Evolutionary conservation across 2,329 filamentous ascomycete species (phyloP).

Genomic region (Nemania sp.): DNA sequence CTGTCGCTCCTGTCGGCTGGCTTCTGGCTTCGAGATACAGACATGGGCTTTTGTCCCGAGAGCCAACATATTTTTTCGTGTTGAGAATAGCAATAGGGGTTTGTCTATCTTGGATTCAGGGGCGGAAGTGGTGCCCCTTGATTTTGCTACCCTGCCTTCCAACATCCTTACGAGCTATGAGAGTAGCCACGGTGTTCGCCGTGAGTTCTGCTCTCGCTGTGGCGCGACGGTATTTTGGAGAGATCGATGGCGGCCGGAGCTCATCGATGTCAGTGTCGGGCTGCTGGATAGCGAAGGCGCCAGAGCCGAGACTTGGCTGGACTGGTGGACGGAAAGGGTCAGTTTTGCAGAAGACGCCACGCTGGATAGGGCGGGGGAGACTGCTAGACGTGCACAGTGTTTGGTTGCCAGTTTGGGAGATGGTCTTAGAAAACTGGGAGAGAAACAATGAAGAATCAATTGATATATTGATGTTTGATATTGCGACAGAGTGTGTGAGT

Average conservation of each 20-base stretch:
- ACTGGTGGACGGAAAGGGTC: slow-evolving; percentile 62
- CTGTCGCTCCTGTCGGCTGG: slow-evolving; percentile 64
- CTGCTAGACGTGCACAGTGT: slow-evolving; percentile 33
- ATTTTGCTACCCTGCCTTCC: slow-evolving; percentile 42
- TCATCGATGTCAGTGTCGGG: slow-evolving; percentile 68
- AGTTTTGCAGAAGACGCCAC: slow-evolving; percentile 61
- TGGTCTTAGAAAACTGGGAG: slow-evolving; percentile 23
- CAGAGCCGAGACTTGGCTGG: slow-evolving; percentile 60
- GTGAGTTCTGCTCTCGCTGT: slow-evolving; percentile 65
- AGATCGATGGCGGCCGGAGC: slow-evolving; percentile 52
- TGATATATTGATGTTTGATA: neutral
- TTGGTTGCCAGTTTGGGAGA: slow-evolving; percentile 36
- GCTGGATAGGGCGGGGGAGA: slow-evolving; percentile 36
- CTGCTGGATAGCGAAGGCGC: slow-evolving; percentile 57
- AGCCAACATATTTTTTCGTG: slow-evolving; percentile 55
- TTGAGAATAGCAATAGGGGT: slow-evolving; percentile 32
- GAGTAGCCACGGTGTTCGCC: slow-evolving; percentile 56
- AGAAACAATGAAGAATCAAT: neutral
- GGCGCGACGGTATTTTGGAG: slow-evolving; percentile 69
- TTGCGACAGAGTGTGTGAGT: no score
- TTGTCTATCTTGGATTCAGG: slow-evolving; percentile 24
- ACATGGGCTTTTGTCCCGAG: slow-evolving; percentile 67
- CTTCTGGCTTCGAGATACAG: slow-evolving; percentile 65
- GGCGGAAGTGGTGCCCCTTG: slow-evolving; percentile 33
- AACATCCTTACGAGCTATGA: slow-evolving; percentile 55